A percentile compares a stretch with the other conserved stretches of the same genome.
Evolutionary conservation across 202 grass and related monocot genomes (phyloP).

Genomic region (Digitaria exilis): DNA sequence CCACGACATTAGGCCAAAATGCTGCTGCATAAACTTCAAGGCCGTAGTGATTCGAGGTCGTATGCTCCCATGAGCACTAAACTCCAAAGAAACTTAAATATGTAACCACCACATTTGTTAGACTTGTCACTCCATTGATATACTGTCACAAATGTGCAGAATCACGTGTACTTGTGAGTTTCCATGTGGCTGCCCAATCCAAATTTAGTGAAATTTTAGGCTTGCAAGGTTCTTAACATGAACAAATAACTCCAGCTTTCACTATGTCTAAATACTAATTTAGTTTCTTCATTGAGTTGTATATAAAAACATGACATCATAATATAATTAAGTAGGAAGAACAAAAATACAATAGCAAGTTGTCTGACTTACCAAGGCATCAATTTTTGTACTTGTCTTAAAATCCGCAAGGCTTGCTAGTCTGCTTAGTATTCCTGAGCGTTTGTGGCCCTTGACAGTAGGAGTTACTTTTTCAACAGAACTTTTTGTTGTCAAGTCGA

Average conservation of each 20-base stretch:
- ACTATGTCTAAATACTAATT: background rate
- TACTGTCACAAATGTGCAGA: background rate
- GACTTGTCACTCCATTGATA: background rate
- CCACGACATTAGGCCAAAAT: background rate
- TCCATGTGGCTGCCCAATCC: background rate
- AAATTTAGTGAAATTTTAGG: background rate
- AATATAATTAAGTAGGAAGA: background rate
- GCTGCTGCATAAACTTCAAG: background rate
- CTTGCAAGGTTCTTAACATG: background rate
- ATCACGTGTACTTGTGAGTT: background rate
- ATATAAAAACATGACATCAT: conserved; percentile 17
- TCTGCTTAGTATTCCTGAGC: conserved; percentile 78
- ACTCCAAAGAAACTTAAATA: conserved; percentile 16
- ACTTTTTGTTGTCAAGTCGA: conserved; percentile 65
- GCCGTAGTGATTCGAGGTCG: background rate
- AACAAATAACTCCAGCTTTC: background rate
- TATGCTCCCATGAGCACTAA: background rate
- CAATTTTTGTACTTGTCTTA: conserved; percentile 93
- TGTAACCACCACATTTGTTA: background rate
- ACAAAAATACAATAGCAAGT: conserved; percentile 2
- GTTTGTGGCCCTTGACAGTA: conserved; percentile 60
- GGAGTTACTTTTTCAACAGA: conserved; percentile 42
- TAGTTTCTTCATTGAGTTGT: background rate
- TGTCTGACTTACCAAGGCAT: conserved; percentile 77
- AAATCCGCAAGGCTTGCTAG: conserved; percentile 63